Base-by-base conservation (phyloP, 192 early-diverging fungal genomes). In the Funneliformis geosporum region DNA sequence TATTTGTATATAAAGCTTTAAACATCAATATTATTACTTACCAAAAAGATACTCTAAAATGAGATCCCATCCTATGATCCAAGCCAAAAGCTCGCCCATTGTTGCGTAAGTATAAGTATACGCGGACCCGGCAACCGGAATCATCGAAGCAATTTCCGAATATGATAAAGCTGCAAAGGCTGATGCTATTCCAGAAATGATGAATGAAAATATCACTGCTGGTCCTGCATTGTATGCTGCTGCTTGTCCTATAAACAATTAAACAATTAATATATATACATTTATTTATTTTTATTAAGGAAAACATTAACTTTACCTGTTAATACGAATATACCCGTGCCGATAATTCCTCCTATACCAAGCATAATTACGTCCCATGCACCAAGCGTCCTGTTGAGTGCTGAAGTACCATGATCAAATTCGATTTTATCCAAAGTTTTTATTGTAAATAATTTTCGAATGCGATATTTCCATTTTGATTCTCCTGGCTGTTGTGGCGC, bases 51-150 rank as follows among this genome's bases (percentile, higher is more conserved):
- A 97, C 85, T 97, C 96, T 39, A 97, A 84, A 12, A 95, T 92
- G 38, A 97, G 82, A 84, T 96, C 93, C 96, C 96, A 97, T 8
- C 94, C 95, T 77, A 96, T 93, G 47, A 95, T 93, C 96, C 96
- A 97, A 4, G 91, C 95, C 21, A 95, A 77, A 27, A 96, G 81
- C 85, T 97, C 96, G 11, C 96, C 96, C 78, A 96, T 84, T 0
- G 95, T 93, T 11, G 93, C 93, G 70, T 96, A 97, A 2, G 92
- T 88, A 69, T 93, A 97, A 0, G 93, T 92, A 82, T 96, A 97
- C 8, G 96, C 93, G 0, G 95, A 95, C 12, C 96, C 95, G 8
- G 95, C 90, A n/a, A 95, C 89, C 0, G 95, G 95, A 23, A 96
- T 89, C 92, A 95, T 93, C 8, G 95, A 91, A 0, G 94, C 90